Evolutionary conservation across 495 filamentous ascomycete species (phyloP).

Genomic region (Clavariopsis aquatica): DNA sequence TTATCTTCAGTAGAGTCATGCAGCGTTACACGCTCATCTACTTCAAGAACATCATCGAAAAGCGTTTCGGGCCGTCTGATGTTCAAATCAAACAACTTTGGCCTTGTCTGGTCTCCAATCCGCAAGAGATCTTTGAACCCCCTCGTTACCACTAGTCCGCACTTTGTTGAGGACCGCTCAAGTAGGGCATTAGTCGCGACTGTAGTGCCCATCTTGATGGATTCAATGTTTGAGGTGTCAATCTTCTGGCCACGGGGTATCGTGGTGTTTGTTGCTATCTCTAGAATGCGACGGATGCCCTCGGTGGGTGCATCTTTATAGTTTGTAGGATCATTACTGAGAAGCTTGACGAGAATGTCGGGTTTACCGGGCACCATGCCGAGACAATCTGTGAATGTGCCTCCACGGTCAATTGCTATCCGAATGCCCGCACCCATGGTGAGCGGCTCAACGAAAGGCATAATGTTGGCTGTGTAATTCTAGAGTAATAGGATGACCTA

Average conservation of each 20-base stretch:
- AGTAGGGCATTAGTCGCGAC: conserved; percentile 41
- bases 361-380: conserved; percentile 9
- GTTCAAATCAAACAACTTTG: conserved; percentile 40
- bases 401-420: conserved; percentile 26
- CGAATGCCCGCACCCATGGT: conserved; percentile 1
- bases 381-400: conserved; percentile 25
- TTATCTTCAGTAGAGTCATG: conserved; percentile 43
- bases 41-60: conserved; percentile 33
- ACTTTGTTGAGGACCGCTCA: conserved; percentile 27
- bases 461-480: not conserved
- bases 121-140: conserved; percentile 40
- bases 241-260: conserved; percentile 20
- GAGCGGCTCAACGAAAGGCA: conserved; percentile 14
- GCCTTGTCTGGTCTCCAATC: conserved; percentile 41
- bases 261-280: conserved; percentile 1
- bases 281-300: conserved; percentile 23
- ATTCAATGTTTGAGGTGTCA: conserved; percentile 17
- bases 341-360: conserved; percentile 81
- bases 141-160: conserved; percentile 36
- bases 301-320: conserved; percentile 88
- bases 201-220: conserved; percentile 38
- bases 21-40: conserved; percentile 41
- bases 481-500: not conserved
- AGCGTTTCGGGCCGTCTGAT: conserved; percentile 29
- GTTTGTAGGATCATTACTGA: conserved; percentile 87